Evolutionary conservation across 192 early-diverging fungal genomes (phyloP), one percentile per base, ranked within the genome.

Genomic region (Lunasporangiospora selenospora): DNA sequence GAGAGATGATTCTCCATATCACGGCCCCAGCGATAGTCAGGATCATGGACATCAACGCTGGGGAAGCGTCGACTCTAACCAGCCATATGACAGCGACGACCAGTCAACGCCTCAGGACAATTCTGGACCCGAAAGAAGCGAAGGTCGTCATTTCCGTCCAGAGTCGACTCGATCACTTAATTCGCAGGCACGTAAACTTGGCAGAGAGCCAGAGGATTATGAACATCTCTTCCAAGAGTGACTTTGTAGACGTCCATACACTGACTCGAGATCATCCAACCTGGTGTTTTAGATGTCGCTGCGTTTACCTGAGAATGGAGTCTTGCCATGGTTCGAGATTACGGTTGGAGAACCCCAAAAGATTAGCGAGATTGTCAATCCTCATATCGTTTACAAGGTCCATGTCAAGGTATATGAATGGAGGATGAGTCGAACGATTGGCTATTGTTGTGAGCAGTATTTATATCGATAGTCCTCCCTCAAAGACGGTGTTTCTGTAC

Each of bases 331-430:
- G 65, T 84, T 86, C 83, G 75, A 82, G 44, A 87, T 93, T 32
- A 67, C 81, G 11, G 91, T 97, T 0, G 85, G 87, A 9, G 95
- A 97, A 43, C 95, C 95, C 3, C 87, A 89, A 78, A 95, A 97
- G 73, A 85, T 97, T 54, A 89, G 90, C 64, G 91, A 98, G 56
- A 81, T 90, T n/a, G 88, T 95, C 58, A 91, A 80, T 61, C 85
- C 91, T 10, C 87, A 96, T 69, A 90, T 93, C 36, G 85, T 92
- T 4, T 98, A 98, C 80, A 91, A 89, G 75, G 89, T 98, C 24
- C 77, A 80, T 33, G 94, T 94, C 53, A 85, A 80, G 79, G 90
- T 88, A 81, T 42, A 44, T 24, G 1, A 27, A 64, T 30, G 30
- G 18, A 18, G 53, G 15, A 2, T 29, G 33, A 31, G 16, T 46